These are phyloP conservation scores for Podila epigama DNA, from an alignment of 192 early-diverging fungal genomes.

Conservation along the genomic window DNA sequence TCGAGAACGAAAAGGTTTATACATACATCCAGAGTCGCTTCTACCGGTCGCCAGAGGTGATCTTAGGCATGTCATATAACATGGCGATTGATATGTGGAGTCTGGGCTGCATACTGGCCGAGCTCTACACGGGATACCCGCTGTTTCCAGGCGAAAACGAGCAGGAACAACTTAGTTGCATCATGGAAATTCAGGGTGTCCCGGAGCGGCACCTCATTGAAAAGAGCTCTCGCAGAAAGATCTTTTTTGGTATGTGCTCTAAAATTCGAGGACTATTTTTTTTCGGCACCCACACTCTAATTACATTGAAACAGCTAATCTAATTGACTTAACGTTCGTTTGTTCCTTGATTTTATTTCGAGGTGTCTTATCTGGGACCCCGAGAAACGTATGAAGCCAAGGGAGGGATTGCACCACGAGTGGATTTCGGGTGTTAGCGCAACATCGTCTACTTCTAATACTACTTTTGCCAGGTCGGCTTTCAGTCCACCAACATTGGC, in stretches of 20 bases:
- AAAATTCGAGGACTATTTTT: slow-evolving; percentile 39
- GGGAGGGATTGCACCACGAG: slow-evolving; percentile 82
- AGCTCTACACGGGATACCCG: slow-evolving; percentile 85
- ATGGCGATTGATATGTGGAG: slow-evolving; percentile 97
- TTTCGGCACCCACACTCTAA: slow-evolving; percentile 60
- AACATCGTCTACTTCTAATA: neutral
- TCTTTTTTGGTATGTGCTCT: slow-evolving; percentile 79
- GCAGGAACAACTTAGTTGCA: slow-evolving; percentile 91
- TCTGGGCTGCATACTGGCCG: slow-evolving; percentile 92
- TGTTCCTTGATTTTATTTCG: slow-evolving; percentile 86
- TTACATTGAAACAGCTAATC: too few relatives aligned
- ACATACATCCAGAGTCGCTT: slow-evolving; percentile 97
- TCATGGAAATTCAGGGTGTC: slow-evolving; percentile 91
- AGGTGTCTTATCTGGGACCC: slow-evolving; percentile 90
- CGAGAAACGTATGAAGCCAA: slow-evolving; percentile 79
- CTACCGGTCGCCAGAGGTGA: slow-evolving; percentile 96
- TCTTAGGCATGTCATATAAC: slow-evolving; percentile 86
- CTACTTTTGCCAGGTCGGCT: neutral
- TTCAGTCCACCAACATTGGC: neutral
- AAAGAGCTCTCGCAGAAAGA: slow-evolving; percentile 74
- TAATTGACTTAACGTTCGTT: too few relatives aligned
- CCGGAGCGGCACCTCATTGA: slow-evolving; percentile 78
- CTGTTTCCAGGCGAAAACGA: slow-evolving; percentile 97
- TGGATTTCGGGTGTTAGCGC: slow-evolving; percentile 69
- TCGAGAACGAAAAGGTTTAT: slow-evolving; percentile 90